Evolutionary conservation across 1,139 yeast genomes (phyloP).

Genomic region (Yamadazyma taylorii): DNA sequence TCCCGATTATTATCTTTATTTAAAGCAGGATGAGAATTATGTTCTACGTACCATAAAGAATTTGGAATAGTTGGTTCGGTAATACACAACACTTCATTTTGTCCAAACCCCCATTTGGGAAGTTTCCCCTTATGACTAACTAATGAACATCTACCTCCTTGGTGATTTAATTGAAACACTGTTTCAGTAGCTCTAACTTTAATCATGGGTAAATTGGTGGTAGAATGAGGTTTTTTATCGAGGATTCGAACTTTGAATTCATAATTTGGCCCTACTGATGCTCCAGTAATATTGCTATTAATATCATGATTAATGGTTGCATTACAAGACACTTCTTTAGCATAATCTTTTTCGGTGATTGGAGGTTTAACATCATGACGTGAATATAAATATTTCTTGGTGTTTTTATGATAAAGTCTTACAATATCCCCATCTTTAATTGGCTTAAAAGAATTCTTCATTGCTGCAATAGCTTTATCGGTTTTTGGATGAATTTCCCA

Average conservation of each 20-base stretch:
- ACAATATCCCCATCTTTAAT: slow-evolving; percentile 53
- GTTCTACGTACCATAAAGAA: slow-evolving; percentile 67
- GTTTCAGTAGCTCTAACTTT: slow-evolving; percentile 53
- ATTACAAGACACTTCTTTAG: slow-evolving; percentile 67
- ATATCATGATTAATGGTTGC: too few relatives aligned
- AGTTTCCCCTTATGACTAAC: slow-evolving; percentile 61
- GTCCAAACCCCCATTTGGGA: slow-evolving; percentile 70
- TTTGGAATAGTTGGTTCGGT: slow-evolving; percentile 59
- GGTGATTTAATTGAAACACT: slow-evolving; percentile 58
- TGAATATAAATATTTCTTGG: slow-evolving; percentile 62
- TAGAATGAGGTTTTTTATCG: slow-evolving; percentile 25
- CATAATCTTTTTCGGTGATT: slow-evolving; percentile 76
- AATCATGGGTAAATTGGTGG: slow-evolving; percentile 34
- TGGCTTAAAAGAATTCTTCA: slow-evolving; percentile 30
- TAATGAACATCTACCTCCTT: slow-evolving; percentile 59
- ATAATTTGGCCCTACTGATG: slow-evolving; percentile 52
- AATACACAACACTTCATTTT: slow-evolving; percentile 76
- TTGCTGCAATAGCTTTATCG: slow-evolving; percentile 30
- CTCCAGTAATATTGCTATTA: too few relatives aligned
- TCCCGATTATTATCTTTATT: slow-evolving; percentile 29
- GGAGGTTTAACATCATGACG: slow-evolving; percentile 60
- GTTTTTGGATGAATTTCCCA: slow-evolving; percentile 62
- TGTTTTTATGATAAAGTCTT: slow-evolving; percentile 59
- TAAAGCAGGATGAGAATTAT: slow-evolving; percentile 52
- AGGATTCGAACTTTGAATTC: slow-evolving; percentile 49